Evolutionary conservation across 2,329 filamentous ascomycete species (phyloP), one percentile per base, ranked within the genome.

Genomic region (Aspergillus pseudonomiae): DNA sequence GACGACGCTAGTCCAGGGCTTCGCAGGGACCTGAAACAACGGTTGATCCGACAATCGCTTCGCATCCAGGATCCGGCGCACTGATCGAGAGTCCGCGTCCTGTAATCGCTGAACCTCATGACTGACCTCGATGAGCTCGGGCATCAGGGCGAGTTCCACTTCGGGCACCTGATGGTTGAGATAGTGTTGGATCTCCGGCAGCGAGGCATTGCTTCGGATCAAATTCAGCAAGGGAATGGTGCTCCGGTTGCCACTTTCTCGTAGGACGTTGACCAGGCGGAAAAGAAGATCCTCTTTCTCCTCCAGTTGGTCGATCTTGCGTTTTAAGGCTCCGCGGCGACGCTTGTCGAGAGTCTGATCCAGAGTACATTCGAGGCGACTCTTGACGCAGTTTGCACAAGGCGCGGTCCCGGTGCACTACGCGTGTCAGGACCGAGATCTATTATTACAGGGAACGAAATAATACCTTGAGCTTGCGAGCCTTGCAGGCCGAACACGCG

Each of bases 1-100:
- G 5, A 65, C 66, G 19, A 76, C 54, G 2, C 30, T 66, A 2
- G 74, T 76, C 75, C 75, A 77, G 4, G 74, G 74, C 1, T 41
- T 53, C 11, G 74, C 72, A 3, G 71, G 71, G 4, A 76, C 73
- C 9, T 62, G 64, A 48, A 70, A 70, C 3, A 66, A 59, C 6
- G 70, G 67, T 4, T 63, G 60, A 41, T 70, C 71, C 3, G 66
- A 65, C 10, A 70, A 52, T 11, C 62, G 58, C 54, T 68, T 63
- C 4, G 64, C 63, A 21, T 69, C 64, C n/a, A 67, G 61, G 19
- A 67, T 64, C 39, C 62, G 63, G 14, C 67, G 68, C 36, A 63
- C 61, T 7, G 62, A 57, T 4, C 52, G 61, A 36, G 68, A 62
- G n/a, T 70, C 66, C 7, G 60, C 63, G 30, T 66, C 63, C 21